Percentiles rank a stretch among this genome's conserved stretches.
Conservation (phyloP, 1,284 basidiomycete species). For the Sutorius eximius region DNA sequence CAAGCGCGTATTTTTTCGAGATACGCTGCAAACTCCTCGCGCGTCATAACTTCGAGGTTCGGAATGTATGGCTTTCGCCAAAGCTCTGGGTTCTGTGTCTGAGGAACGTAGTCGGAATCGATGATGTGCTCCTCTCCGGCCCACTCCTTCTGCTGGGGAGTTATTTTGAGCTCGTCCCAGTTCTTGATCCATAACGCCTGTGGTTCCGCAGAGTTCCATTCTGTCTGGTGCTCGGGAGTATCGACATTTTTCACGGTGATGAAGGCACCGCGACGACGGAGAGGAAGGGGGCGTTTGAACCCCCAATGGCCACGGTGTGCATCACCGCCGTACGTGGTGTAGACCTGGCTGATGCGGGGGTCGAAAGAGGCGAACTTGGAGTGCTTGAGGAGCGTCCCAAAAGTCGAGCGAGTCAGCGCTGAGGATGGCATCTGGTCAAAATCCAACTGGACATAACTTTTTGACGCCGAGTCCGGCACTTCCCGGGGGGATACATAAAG, state of each 20-base stretch:
- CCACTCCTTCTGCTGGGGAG: slow-evolving; percentile 30
- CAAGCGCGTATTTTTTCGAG: slow-evolving; percentile 53
- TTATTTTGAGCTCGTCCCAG: slow-evolving; percentile 61
- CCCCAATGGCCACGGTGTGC: slow-evolving; percentile 77
- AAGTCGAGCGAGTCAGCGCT: slow-evolving; percentile 54
- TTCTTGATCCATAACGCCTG: slow-evolving; percentile 64
- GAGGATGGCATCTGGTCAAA: slow-evolving; percentile 34
- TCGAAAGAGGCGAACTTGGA: slow-evolving; percentile 79
- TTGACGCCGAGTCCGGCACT: slow-evolving; percentile 22
- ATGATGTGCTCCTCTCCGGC: slow-evolving; percentile 19
- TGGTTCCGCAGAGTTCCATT: slow-evolving; percentile 66
- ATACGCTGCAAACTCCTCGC: slow-evolving; percentile 56
- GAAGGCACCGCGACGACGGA: slow-evolving; percentile 59
- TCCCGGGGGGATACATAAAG: slow-evolving; percentile 25
- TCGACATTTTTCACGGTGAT: slow-evolving; percentile 64
- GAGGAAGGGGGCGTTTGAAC: slow-evolving; percentile 70
- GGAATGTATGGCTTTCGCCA: slow-evolving; percentile 32
- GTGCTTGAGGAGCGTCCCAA: slow-evolving; percentile 67
- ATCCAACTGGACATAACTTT: not conserved
- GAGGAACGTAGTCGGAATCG: slow-evolving; percentile 31
- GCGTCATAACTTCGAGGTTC: slow-evolving; percentile 51
- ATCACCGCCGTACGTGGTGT: slow-evolving; percentile 64
- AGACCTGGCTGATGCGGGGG: slow-evolving; percentile 69
- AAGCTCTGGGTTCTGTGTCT: slow-evolving; percentile 9
- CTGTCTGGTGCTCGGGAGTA: slow-evolving; percentile 68